Evolutionary conservation across 257 asterid species (phyloP), one percentile per base, ranked within the genome.

Genomic region (Paulownia fortunei): DNA sequence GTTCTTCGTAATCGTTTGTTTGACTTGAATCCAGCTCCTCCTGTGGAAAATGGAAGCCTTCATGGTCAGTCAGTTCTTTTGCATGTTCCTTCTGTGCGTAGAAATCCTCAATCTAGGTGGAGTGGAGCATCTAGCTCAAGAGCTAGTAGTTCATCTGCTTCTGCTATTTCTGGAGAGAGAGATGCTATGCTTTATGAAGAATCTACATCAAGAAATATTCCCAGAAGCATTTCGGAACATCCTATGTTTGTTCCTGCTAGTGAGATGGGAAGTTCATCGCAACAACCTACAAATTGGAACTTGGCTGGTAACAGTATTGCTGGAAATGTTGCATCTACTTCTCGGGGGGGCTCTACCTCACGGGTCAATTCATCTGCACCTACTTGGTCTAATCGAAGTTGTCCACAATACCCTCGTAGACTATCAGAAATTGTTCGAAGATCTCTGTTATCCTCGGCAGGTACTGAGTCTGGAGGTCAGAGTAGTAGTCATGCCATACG

Each of bases 351-450:
- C 72, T 66, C 92, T 47, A 82, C 83, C 60, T 47, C 89, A 4
- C 87, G 88, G 49, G 80, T 74, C 60, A 85, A 78, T 72, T 58
- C 92, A 21, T 71, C 91, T 26, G 68, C 89, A 3, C 86, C 93
- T 77, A 54, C 85, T 47, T 87, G 88, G 98, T 78, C 91, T 34
- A 89, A 75, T 37, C 84, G 92, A 47, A 85, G 74, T 82, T 76
- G 88, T 70, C 84, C 91, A 7, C 90, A 87, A 16, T 82, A 91
- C 79, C 92, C 95, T 37, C 79, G 91, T 67, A 84, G 97, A 75
- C 76, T 89, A 24, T 79, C 98, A 1, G 99, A 95, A 74, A 74
- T 88, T 49, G 94, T 90, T 46, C 86, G 97, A 3, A 88, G 99
- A 83, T 86, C 97, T 73, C 76, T 88, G 67, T 72, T 90, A 80